These are phyloP conservation scores for Pyricularia grisea DNA, from an alignment of 2,329 filamentous ascomycete species.

Conservation along the genomic window DNA sequence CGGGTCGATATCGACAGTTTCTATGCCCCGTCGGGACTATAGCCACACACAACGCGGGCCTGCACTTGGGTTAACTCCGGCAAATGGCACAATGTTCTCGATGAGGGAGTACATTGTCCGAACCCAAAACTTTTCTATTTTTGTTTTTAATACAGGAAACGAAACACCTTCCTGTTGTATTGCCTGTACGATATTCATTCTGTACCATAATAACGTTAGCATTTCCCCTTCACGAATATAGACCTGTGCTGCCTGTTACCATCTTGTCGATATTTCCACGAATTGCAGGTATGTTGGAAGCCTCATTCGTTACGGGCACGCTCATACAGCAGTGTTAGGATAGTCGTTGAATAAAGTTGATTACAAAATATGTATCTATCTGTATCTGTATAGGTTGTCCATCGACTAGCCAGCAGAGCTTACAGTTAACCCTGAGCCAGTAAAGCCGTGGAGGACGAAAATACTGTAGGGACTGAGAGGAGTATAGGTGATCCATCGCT, in stretches of 20 bases:
- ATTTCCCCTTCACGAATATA: not conserved
- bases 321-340: not conserved
- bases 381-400: not conserved
- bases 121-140: not conserved
- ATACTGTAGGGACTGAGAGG: not conserved
- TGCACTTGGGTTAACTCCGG: not conserved
- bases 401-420: not conserved
- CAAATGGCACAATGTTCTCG: not conserved
- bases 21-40: not conserved
- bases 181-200: not conserved
- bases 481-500: not conserved
- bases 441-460: not conserved
- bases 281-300: not conserved
- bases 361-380: not conserved
- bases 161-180: not conserved
- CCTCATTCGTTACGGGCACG: not conserved
- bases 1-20: not conserved
- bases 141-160: not conserved
- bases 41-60: not conserved
- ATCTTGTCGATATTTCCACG: not conserved
- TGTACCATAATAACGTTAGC: not conserved
- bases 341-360: not conserved
- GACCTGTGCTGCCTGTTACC: not conserved
- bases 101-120: not conserved
- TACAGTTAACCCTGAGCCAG: not conserved